These are phyloP conservation scores for Letharia columbiana DNA, from an alignment of 495 filamentous ascomycete species.

Conservation along the genomic window DNA sequence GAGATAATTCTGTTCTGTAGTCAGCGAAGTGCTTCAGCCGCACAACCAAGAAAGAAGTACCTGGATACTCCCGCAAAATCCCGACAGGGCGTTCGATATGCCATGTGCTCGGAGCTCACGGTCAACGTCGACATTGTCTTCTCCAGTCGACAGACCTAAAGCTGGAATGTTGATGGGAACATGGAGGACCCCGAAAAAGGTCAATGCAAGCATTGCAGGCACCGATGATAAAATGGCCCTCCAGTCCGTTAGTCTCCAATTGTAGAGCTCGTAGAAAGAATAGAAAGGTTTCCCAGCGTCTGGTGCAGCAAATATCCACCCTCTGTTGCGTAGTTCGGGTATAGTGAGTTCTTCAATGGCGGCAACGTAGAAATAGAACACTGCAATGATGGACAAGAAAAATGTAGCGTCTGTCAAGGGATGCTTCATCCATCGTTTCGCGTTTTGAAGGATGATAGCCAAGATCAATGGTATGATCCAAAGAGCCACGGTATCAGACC, in stretches of 20 bases:
- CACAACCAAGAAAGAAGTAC: slow-evolving; percentile 28
- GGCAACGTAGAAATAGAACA: slow-evolving; percentile 77
- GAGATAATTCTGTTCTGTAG: slow-evolving; percentile 60
- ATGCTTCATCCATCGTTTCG: slow-evolving; percentile 65
- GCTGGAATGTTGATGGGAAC: slow-evolving; percentile 97
- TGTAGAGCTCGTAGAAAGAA: slow-evolving; percentile 89
- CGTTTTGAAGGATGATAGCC: slow-evolving; percentile 62
- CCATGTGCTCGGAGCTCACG: slow-evolving; percentile 90
- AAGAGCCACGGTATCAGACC: slow-evolving; percentile 61
- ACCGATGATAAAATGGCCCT: slow-evolving; percentile 67
- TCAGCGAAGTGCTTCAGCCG: slow-evolving; percentile 7
- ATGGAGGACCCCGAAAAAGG: slow-evolving; percentile 94
- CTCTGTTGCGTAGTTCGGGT: slow-evolving; percentile 51
- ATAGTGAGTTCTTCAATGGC: slow-evolving; percentile 55
- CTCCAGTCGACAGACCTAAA: slow-evolving; percentile 74
- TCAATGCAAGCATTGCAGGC: slow-evolving; percentile 93
- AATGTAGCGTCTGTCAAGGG: slow-evolving; percentile 80
- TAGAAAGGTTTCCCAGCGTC: slow-evolving; percentile 84
- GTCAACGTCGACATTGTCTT: slow-evolving; percentile 85
- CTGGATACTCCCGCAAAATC: slow-evolving; percentile 79
- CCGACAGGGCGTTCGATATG: slow-evolving; percentile 84
- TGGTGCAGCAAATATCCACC: slow-evolving; percentile 88
- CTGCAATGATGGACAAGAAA: slow-evolving; percentile 67
- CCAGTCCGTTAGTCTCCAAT: slow-evolving; percentile 66
- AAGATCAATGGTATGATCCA: slow-evolving; percentile 76